Evolutionary conservation across 2,329 filamentous ascomycete species (phyloP), one percentile per base, ranked within the genome.

Genomic region (Rosellinia necatrix): DNA sequence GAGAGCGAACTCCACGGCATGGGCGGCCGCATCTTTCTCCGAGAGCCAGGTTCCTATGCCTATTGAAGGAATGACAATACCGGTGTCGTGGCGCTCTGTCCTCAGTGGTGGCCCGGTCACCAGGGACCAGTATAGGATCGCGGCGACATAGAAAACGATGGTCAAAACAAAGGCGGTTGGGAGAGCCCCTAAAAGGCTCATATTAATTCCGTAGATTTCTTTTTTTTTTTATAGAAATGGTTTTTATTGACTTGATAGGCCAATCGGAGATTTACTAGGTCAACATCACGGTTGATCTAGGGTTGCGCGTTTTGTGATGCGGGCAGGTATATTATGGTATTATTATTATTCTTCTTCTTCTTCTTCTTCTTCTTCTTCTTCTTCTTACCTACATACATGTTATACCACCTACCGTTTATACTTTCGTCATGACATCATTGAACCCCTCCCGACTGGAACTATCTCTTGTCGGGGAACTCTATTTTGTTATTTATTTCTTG

Each of bases 31-130:
- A n/a, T 62, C 58, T 29, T 47, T 62, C 4, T 70, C 61, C 2
- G 67, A 68, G 10, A 68, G 63, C 69, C 69, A 71, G 7, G 69
- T 70, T 1, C 69, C 69, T 24, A 71, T 52, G 2, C 69, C 69
- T 35, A 71, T 56, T 7, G 50, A 25, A 12, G 69, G 69, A 58
- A 71, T 71, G 2, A 66, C 62, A 27, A 58, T 19, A 25, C 24
- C 24, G 17, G 6, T n/a, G 8, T 5, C 13, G 10, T 30, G 10
- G 19, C 21, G 15, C 13, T 55, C 54, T 5, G 54, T 54, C 47
- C 17, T 66, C 37, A 19, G 44, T n/a, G 54, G 54, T n/a, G 56
- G 52, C 4, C 30, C 30, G 15, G 42, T 30, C 8, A 22, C 42
- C 19, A 40, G 25, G 2, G 47, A 10, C 34, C 44, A 30, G 17